Evolutionary conservation across 2,329 filamentous ascomycete genomes (phyloP).

Genomic region (Lachnellula hyalina): DNA sequence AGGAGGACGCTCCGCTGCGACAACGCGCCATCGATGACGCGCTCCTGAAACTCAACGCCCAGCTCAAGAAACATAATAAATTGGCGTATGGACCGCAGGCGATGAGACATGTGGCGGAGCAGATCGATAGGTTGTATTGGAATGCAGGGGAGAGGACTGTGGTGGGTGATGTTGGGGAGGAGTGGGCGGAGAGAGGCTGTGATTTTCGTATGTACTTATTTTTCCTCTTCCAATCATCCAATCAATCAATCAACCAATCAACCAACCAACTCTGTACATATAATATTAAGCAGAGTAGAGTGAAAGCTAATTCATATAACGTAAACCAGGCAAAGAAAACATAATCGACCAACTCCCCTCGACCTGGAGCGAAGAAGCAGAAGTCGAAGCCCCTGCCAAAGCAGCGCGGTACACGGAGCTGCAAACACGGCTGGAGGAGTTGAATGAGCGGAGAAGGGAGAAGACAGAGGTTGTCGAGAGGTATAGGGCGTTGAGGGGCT

Average conservation of each 20-base stretch:
- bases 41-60: conserved; percentile 53
- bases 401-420: conserved; percentile 48
- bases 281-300: neutral
- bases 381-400: conserved; percentile 34
- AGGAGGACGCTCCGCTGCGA: conserved; percentile 35
- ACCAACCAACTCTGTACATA: neutral
- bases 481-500: conserved; percentile 43
- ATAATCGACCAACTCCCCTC: conserved; percentile 27
- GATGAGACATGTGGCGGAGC: conserved; percentile 66
- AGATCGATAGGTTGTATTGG: conserved; percentile 63
- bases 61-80: conserved; percentile 58
- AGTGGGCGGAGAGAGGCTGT: conserved; percentile 35
- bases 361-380: conserved; percentile 32
- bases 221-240: neutral
- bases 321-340: conserved; percentile 13
- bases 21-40: conserved; percentile 51
- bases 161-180: conserved; percentile 32
- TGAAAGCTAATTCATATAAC: neutral
- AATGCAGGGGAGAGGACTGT: conserved; percentile 37
- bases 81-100: conserved; percentile 64
- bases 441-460: conserved; percentile 42
- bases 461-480: conserved; percentile 40
- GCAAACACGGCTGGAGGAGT: conserved; percentile 42
- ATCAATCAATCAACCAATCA: neutral
- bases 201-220: conserved; percentile 28